These are phyloP conservation scores for Erythrobasidium yunnanense DNA, from an alignment of 768 basidiomycete species.

Conservation along the genomic window DNA sequence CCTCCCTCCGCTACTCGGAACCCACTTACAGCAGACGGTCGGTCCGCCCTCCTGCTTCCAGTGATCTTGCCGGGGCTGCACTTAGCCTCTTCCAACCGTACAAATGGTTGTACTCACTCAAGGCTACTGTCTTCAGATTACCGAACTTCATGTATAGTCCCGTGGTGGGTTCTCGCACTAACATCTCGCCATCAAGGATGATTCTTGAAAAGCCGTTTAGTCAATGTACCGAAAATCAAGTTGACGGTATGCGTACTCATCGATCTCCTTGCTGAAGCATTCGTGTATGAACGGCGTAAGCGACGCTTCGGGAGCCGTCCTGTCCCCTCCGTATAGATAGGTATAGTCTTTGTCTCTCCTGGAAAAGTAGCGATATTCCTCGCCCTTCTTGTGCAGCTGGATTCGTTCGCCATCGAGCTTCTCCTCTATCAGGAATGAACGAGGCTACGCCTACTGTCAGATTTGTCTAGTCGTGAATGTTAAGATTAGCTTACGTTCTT, in stretches of 20 bases:
- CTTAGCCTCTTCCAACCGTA: background rate
- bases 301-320: conserved; percentile 59
- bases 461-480: background rate
- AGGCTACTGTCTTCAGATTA: conserved; percentile 79
- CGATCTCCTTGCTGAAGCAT: conserved; percentile 63
- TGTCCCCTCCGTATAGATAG: conserved; percentile 70
- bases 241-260: too few species aligned
- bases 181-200: conserved; percentile 94
- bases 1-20: conserved; percentile 48
- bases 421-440: conserved; percentile 83
- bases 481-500: background rate
- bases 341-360: conserved; percentile 47
- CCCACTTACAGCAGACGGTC: conserved; percentile 5
- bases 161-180: conserved; percentile 89
- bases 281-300: conserved; percentile 73
- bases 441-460: conserved; percentile 39
- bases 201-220: conserved; percentile 48
- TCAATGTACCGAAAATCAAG: too few species aligned
- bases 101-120: conserved; percentile 49
- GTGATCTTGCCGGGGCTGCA: background rate
- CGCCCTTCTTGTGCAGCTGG: conserved; percentile 84
- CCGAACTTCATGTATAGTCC: conserved; percentile 85
- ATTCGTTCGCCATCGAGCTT: conserved; percentile 95
- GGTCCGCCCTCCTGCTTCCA: conserved; percentile 12
- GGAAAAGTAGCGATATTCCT: conserved; percentile 85